Percentiles rank a stretch among this genome's conserved stretches.
Evolutionary conservation across 2,329 filamentous ascomycete genomes (phyloP).

Genomic region (Acephala macrosclerotiorum): DNA sequence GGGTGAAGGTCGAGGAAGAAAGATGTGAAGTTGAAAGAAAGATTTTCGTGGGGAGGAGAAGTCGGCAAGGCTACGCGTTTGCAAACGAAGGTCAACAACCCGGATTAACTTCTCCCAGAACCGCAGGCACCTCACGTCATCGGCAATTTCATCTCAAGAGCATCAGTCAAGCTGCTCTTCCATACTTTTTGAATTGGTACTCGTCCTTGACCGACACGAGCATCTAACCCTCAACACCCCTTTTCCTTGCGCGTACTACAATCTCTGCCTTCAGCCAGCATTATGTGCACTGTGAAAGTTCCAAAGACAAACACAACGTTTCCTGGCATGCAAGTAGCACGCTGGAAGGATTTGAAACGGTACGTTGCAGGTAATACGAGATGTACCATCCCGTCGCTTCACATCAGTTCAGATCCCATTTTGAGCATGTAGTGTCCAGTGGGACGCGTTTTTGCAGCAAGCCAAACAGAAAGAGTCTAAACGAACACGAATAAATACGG

Average conservation of each 20-base stretch:
- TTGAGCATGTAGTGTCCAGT: not conserved
- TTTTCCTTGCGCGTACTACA: not conserved
- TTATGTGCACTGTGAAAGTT: not conserved
- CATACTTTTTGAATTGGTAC: too few species aligned
- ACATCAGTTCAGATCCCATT: not conserved
- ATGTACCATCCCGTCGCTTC: not conserved
- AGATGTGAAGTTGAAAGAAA: constrained; percentile 1
- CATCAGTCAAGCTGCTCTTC: not conserved
- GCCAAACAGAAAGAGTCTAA: not conserved
- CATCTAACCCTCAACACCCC: not conserved
- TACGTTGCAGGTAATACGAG: not conserved
- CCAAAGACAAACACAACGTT: not conserved
- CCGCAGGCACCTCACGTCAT: constrained; percentile 1
- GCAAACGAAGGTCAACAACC: constrained; percentile 3
- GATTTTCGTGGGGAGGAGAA: not conserved
- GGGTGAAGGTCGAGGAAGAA: not conserved
- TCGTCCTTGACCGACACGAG: too few species aligned
- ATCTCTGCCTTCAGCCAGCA: not conserved
- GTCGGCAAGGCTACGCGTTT: not conserved
- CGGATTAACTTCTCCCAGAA: not conserved
- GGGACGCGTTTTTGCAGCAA: not conserved
- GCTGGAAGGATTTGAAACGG: constrained; percentile 5
- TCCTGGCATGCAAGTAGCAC: not conserved
- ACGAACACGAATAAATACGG: not conserved
- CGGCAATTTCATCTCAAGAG: not conserved